Evolutionary conservation across 1,284 basidiomycete species (phyloP).

Genomic region (Microbotryum intermedium): DNA sequence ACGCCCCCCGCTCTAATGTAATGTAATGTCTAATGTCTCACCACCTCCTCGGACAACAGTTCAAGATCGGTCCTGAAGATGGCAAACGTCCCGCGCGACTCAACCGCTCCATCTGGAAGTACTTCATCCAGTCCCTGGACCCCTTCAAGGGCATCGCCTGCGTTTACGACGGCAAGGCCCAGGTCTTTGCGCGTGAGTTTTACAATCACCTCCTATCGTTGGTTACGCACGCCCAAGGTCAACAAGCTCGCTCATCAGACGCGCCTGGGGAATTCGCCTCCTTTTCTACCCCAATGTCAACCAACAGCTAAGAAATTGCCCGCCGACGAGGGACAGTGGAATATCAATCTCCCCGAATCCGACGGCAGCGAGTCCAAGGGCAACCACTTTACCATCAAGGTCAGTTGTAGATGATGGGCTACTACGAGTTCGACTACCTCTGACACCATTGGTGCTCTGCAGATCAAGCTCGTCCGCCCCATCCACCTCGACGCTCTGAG

Average conservation of each 20-base stretch:
- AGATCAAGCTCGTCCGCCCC: constrained; percentile 3
- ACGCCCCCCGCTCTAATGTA: too few relatives aligned
- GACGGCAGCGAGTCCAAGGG: background rate
- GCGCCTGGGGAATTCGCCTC: background rate
- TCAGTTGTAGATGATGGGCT: too few relatives aligned
- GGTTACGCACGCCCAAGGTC: background rate
- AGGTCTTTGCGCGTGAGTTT: constrained; percentile 4
- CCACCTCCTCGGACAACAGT: background rate
- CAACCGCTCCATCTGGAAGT: constrained; percentile 3
- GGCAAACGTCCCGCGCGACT: background rate
- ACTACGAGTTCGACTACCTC: too few relatives aligned
- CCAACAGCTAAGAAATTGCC: background rate
- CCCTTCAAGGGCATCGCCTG: background rate
- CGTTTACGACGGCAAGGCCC: background rate
- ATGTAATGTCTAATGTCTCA: too few relatives aligned
- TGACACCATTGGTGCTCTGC: accelerated
- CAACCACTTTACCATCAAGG: too few relatives aligned
- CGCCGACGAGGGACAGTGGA: constrained; percentile 6
- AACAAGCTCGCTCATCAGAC: background rate
- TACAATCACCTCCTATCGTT: background rate
- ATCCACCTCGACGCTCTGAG: background rate
- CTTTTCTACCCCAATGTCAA: background rate
- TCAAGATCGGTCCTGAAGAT: background rate
- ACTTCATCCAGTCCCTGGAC: background rate
- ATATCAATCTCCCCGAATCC: constrained; percentile 4